Percentiles rank a stretch among this genome's conserved stretches.
phyloP scores from a whole-genome alignment of 495 filamentous ascomycete genomes.

The Parathielavia appendiculata region DNA sequence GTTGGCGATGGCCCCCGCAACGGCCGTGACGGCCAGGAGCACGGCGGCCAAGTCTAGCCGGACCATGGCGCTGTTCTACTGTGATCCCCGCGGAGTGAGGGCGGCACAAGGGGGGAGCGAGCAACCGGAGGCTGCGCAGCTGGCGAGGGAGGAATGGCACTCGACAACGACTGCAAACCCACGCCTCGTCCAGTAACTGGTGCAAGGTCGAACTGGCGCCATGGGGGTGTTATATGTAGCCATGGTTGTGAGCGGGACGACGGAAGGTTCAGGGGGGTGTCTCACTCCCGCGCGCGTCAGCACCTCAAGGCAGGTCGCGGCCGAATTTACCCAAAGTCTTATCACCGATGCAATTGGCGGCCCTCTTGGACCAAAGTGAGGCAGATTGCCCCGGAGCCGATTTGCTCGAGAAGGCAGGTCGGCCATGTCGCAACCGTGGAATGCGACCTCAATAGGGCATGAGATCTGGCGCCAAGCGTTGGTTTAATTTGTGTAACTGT shows the following conservation, averaged over 20 bases:
- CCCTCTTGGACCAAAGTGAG: constrained; percentile 21
- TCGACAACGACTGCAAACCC: constrained; percentile 12
- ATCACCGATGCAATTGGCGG: constrained; percentile 24
- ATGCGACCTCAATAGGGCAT: constrained; percentile 25
- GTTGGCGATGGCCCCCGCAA: constrained; percentile 27
- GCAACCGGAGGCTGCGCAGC: constrained; percentile 12
- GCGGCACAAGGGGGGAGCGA: constrained; percentile 13
- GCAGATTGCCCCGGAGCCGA: constrained; percentile 13
- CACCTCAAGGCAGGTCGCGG: constrained; percentile 19
- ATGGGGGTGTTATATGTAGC: constrained; percentile 16
- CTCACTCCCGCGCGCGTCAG: constrained; percentile 10
- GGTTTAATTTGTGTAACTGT: constrained; percentile 25
- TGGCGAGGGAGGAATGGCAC: constrained; percentile 12
- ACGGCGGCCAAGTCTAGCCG: constrained; percentile 26
- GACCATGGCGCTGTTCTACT: constrained; percentile 22
- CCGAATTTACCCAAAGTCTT: constrained; percentile 33
- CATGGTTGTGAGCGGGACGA: not conserved
- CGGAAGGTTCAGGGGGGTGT: constrained; percentile 2
- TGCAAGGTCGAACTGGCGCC: constrained; percentile 11
- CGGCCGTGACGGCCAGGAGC: constrained; percentile 32
- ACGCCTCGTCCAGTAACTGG: not conserved
- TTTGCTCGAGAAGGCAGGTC: constrained; percentile 31
- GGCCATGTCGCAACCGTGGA: constrained; percentile 26
- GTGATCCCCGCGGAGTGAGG: not conserved
- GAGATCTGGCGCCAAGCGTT: constrained; percentile 21